Conservation (phyloP, 495 filamentous ascomycete species). For the Neurospora sp. region DNA sequence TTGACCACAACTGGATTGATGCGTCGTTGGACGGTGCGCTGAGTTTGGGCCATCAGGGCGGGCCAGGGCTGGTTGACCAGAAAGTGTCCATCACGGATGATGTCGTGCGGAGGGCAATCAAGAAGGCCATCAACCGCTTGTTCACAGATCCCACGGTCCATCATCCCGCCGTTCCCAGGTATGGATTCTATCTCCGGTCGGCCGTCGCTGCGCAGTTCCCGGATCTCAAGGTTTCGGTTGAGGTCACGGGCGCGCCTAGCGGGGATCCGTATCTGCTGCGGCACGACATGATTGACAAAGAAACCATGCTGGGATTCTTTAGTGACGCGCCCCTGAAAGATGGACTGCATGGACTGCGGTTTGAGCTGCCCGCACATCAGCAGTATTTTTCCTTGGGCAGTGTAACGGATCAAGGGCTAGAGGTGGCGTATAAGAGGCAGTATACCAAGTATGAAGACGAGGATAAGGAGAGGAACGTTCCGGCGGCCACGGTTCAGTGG, state of each 20-base stretch:
- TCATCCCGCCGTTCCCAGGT: constrained; percentile 15
- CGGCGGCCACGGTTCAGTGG: not conserved
- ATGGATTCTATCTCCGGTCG: constrained; percentile 22
- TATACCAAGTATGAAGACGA: not conserved
- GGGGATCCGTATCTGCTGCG: constrained; percentile 8
- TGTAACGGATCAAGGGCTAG: not conserved
- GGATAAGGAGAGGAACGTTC: not conserved
- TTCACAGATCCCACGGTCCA: not conserved
- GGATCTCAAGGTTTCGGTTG: constrained; percentile 14
- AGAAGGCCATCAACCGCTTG: constrained; percentile 23
- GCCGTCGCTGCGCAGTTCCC: constrained; percentile 19
- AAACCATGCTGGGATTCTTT: constrained; percentile 15
- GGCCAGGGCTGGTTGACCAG: not conserved
- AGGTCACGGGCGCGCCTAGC: not conserved
- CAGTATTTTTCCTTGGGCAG: constrained; percentile 18
- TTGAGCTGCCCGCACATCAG: constrained; percentile 22
- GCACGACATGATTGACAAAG: constrained; percentile 13
- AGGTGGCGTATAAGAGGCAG: not conserved
- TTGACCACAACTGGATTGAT: constrained; percentile 37
- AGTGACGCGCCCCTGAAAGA: not conserved
- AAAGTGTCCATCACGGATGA: constrained; percentile 8
- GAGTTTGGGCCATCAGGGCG: constrained; percentile 30
- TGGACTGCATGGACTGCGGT: not conserved
- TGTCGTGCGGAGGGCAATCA: constrained; percentile 21
- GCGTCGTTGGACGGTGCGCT: constrained; percentile 40